Conservation (phyloP, 83 land plant species). For the Isoetes engelmannii region DNA sequence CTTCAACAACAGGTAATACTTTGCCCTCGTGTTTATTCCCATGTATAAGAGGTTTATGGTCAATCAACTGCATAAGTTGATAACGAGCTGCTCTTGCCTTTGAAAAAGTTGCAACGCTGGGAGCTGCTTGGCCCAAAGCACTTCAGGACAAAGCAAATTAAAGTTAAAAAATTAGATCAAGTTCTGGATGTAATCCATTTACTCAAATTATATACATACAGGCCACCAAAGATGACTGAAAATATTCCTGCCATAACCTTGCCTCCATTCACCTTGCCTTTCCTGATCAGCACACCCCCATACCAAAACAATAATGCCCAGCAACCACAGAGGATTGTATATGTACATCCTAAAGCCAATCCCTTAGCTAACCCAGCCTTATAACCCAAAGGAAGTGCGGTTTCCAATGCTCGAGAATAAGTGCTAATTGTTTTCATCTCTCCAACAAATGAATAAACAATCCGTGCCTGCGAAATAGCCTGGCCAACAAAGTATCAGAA, state of each 20-base stretch:
- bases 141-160: constrained; percentile 38
- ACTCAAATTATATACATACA: no score
- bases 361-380: constrained; percentile 3
- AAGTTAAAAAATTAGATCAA: no score
- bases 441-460: constrained; percentile 7
- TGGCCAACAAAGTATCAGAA: neutral
- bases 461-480: neutral
- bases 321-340: neutral
- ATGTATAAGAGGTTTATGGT: constrained; percentile 55
- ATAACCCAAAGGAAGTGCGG: neutral
- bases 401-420: neutral
- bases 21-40: constrained; percentile 45
- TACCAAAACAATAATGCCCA: constrained; percentile 6
- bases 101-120: constrained; percentile 70
- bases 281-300: constrained; percentile 7
- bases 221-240: no score
- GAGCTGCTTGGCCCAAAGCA: constrained; percentile 63
- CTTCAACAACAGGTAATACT: constrained; percentile 51
- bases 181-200: no score
- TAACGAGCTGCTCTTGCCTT: constrained; percentile 80
- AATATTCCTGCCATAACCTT: no score
- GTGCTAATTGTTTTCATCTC: neutral
- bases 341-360: neutral
- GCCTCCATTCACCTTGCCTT: no score
- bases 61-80: constrained; percentile 57